Conservation (phyloP, 2,329 filamentous ascomycete genomes). For the Aspergillus neoniger region DNA sequence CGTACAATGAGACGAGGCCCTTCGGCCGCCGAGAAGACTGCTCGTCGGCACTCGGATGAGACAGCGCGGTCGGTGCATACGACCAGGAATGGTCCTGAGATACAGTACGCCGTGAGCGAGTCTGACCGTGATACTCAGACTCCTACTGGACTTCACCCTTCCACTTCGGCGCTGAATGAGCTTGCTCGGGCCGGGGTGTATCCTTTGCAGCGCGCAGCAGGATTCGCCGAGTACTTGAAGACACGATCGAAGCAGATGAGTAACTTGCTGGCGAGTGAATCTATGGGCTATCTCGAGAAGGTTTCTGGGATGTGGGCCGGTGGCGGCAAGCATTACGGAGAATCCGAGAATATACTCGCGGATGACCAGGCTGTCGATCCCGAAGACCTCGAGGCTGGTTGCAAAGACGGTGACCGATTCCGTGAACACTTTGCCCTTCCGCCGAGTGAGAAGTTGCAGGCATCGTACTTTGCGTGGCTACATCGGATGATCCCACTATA, state of each 20-base stretch:
- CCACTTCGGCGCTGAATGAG: conserved; percentile 59
- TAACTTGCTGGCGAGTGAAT: conserved; percentile 79
- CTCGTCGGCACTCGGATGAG: conserved; percentile 37
- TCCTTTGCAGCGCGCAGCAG: conserved; percentile 79
- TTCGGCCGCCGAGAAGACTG: conserved; percentile 29
- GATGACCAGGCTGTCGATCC: conserved; percentile 63
- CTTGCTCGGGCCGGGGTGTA: conserved; percentile 67
- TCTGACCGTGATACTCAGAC: conserved; percentile 28
- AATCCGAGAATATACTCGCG: conserved; percentile 65
- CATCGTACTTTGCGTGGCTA: conserved; percentile 91
- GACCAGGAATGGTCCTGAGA: conserved; percentile 16
- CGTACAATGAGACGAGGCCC: conserved; percentile 34
- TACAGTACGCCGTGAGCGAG: conserved; percentile 23
- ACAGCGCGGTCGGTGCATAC: conserved; percentile 35
- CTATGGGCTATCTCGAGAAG: conserved; percentile 95
- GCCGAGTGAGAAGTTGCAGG: conserved; percentile 76
- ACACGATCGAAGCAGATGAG: conserved; percentile 79
- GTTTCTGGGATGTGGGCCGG: conserved; percentile 97
- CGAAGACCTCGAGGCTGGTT: conserved; percentile 58
- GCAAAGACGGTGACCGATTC: conserved; percentile 67
- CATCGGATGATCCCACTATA: conserved; percentile 87
- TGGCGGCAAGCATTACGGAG: conserved; percentile 83
- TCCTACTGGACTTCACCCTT: conserved; percentile 28
- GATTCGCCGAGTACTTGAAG: conserved; percentile 79
- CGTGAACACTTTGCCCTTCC: conserved; percentile 89